Evolutionary conservation across 768 basidiomycete genomes (phyloP), one percentile per base, ranked within the genome.

Genomic region (Termitomyces sp.): DNA sequence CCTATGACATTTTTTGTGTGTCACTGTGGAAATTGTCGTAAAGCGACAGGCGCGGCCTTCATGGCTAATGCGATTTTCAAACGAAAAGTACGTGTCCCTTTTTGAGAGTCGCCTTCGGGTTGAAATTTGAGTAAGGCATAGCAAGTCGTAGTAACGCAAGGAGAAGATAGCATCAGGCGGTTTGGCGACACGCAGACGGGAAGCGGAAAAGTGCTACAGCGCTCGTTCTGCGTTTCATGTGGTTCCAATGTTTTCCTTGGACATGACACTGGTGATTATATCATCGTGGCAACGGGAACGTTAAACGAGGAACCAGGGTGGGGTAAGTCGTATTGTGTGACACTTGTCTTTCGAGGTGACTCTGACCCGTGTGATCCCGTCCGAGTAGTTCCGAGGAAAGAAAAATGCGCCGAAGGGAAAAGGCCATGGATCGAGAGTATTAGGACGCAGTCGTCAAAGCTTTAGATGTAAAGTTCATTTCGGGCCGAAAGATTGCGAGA

Each of bases 21-120:
- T 63, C 76, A 81, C 65, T 81, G 79, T 64, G 58, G 57, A n/a
- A 77, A 79, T 51, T 79, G 79, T 64, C 74, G 72, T 66, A 79
- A 79, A 66, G 70, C 74, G 20, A 76, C 73, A 18, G 78, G 79
- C 7, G 69, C 74, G n/a, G 75, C 76, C 18, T 78, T 78, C 60
- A 73, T 78, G 73, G 69, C 75, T 46, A 78, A 77, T 49, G 66
- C 67, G 6, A 74, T 77, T 58, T 79, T 77, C 62, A 67, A 69
- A 38, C 63, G 58, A 16, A 61, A 76, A 64, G 79, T 79, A 53
- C 35, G 72, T 42, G 13, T 53, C 52, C 32, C 11, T 18, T 69
- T 49, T 11, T 49, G 11, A 20, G n/a, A 49, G 20, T 11, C 33
- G 45, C 33, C 24, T 33, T 51, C 32, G n/a, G 20, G 7, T 36